Base-by-base conservation (phyloP, 1,284 basidiomycete genomes). In the Puccinia horiana region DNA sequence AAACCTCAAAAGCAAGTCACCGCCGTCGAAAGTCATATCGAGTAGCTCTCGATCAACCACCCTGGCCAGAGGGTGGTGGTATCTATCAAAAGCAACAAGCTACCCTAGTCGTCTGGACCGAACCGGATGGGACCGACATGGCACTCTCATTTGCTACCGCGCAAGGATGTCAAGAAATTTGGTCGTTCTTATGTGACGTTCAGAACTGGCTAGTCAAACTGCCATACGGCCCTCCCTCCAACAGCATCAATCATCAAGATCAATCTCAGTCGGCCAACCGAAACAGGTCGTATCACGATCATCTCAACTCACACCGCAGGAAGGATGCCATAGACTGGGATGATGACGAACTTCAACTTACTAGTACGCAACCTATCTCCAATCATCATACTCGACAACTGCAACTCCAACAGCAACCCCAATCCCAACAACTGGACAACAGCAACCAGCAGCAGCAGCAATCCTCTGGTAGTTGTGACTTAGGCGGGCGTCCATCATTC, bases 41-140 rank as follows among this genome's bases (percentile, higher is more conserved):
- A 4, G 18, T 8, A 37, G 29, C 42, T 52, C 23, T 12, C 54
- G 52, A 54, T 26, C 70, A 26, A 20, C 79, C 40, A n/a, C 63
- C 61, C 3, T 82, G 80, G 80, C 80, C 80, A 35, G 80, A 82
- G 49, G 80, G 80, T 16, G 80, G 80, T 52, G 80, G 73, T 16
- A 82, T 82, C 52, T 82, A 82, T 54, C 80, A 82, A 76, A 73
- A 67, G n/a, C 80, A 82, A 54, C 80, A 82, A 26, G 56, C 80
- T 84, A 99, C 97, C 1, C 90, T 99, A 67, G 98, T 99, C 84
- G 96, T 99, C 18, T 99, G 96, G 96, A 99, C 96, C 0, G 96
- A 98, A 87, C 94, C 93, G 0, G 92, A 95, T 84, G 94, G 95
- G 35, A 91, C 93, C 35, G 96, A 99, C 87, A 96, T 97, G 87